Evolutionary conservation across 2,329 filamentous ascomycete genomes (phyloP).

Genomic region (Tolypocladium tropicale): DNA sequence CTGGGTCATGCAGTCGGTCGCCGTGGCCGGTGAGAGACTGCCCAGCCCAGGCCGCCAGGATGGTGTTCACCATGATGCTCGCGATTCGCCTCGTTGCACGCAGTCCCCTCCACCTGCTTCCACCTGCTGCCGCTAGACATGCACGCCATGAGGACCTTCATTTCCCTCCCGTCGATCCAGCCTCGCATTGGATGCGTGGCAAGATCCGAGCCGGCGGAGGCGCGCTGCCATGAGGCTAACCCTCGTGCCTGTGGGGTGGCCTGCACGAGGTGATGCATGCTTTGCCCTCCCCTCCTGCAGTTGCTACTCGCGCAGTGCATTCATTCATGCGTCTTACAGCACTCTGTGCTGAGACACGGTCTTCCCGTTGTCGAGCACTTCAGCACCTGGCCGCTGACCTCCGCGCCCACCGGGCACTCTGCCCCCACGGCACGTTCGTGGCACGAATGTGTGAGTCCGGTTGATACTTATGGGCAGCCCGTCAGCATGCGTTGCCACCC

Average conservation of each 20-base stretch:
- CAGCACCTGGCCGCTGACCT: neutral
- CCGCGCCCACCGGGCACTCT: neutral
- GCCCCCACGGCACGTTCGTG: neutral
- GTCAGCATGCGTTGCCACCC: neutral
- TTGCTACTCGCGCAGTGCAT: no score
- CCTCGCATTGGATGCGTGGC: conserved; percentile 2
- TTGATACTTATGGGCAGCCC: neutral
- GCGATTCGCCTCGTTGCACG: neutral
- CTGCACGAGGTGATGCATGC: neutral
- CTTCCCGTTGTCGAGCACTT: neutral
- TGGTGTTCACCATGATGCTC: neutral
- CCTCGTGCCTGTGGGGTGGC: neutral
- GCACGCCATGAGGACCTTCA: conserved; percentile 5
- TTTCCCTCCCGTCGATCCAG: conserved; percentile 4
- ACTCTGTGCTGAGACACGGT: neutral
- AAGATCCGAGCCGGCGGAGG: neutral
- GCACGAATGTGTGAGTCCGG: neutral
- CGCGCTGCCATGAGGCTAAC: neutral
- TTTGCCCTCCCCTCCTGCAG: neutral
- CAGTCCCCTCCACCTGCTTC: neutral
- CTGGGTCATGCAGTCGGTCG: neutral
- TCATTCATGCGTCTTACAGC: no score
- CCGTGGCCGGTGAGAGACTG: neutral
- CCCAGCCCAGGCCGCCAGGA: neutral
- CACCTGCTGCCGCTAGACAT: conserved; percentile 2